phyloP scores from a whole-genome alignment of 768 basidiomycete genomes.

The Auriscalpium orientale region DNA sequence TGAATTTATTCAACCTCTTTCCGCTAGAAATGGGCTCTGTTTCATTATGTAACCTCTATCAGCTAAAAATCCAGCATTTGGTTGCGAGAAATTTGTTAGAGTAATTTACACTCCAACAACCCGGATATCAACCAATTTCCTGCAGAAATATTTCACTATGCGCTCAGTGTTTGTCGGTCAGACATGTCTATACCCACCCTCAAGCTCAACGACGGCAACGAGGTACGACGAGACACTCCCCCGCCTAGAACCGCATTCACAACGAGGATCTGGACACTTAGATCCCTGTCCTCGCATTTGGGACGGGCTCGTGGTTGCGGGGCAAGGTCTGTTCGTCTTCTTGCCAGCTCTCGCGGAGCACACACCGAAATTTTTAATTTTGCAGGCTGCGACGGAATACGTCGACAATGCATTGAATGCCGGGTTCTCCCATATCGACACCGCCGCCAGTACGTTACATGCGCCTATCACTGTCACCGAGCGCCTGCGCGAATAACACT shows the following conservation, averaged over 20 bases:
- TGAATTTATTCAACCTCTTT: too few species aligned
- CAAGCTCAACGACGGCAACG: constrained; percentile 29
- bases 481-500: not conserved
- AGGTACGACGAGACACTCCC: constrained; percentile 15
- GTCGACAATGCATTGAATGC: constrained; percentile 50
- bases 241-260: not conserved
- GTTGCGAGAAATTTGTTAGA: too few species aligned
- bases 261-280: constrained; percentile 17
- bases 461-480: not conserved
- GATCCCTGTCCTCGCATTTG: constrained; percentile 59
- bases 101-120: too few species aligned
- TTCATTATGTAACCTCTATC: too few species aligned
- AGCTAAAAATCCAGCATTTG: too few species aligned
- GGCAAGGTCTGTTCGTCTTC: constrained; percentile 13
- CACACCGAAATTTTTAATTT: not conserved
- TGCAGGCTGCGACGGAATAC: constrained; percentile 42
- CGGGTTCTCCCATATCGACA: constrained; percentile 60
- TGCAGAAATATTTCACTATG: too few species aligned
- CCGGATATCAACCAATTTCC: too few species aligned
- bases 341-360: not conserved
- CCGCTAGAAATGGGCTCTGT: too few species aligned
- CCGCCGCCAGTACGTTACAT: constrained; percentile 40
- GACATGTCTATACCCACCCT: constrained; percentile 27
- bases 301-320: constrained; percentile 42
- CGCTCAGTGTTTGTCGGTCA: not conserved